Evolutionary conservation across 345 rosid species (phyloP).

Genomic region (Raphanus sativus): DNA sequence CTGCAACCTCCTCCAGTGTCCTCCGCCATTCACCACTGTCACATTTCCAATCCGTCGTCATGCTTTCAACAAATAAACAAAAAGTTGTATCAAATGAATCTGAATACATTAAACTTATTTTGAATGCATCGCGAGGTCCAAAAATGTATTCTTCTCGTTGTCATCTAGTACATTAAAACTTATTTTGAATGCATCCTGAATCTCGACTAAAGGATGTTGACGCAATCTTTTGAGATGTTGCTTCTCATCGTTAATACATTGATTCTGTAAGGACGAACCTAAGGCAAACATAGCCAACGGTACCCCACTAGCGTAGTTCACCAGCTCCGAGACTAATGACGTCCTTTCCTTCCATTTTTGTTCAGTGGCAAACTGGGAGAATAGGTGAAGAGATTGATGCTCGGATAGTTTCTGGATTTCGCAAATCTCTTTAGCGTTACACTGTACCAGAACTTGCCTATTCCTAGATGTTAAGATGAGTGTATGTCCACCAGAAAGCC

Average conservation of each 20-base stretch:
- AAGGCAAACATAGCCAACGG: conserved; percentile 43
- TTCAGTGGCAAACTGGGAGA: not conserved
- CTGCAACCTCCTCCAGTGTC: no score
- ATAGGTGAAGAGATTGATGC: conserved; percentile 8
- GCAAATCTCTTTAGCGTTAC: conserved; percentile 8
- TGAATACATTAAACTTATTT: no score
- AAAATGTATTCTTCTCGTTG: conserved; percentile 28
- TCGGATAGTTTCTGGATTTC: conserved; percentile 2
- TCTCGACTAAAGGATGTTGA: conserved; percentile 1
- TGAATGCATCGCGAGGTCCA: conserved; percentile 49
- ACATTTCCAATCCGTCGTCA: no score
- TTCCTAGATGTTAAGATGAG: conserved; percentile 36
- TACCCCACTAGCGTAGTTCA: conserved; percentile 26
- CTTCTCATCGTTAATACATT: conserved; percentile 11
- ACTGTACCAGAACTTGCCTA: conserved; percentile 24
- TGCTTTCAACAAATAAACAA: no score
- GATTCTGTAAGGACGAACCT: conserved; percentile 10
- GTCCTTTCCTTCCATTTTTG: not conserved
- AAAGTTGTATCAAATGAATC: no score
- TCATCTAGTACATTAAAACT: conserved; percentile 30
- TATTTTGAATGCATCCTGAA: conserved; percentile 19
- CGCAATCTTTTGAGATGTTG: conserved; percentile 18
- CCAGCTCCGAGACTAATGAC: not conserved
- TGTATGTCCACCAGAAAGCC: conserved; percentile 32
- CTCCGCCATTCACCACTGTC: no score